Percentiles rank a stretch among this genome's conserved stretches.
phyloP scores from a whole-genome alignment of 352 stramenopile genomes.

The Phytophthora hibernalis region DNA sequence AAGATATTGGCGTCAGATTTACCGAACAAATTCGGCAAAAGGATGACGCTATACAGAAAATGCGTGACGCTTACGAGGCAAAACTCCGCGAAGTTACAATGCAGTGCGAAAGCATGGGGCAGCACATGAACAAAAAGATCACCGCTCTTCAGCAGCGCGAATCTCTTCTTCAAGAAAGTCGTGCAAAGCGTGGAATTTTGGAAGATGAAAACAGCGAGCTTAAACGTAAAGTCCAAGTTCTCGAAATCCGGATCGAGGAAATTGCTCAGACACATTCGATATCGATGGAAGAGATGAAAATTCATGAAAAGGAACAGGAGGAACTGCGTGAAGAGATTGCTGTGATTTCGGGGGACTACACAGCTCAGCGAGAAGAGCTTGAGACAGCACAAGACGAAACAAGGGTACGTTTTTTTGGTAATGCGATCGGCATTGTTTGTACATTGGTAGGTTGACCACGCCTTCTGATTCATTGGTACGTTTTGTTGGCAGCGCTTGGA shows the following conservation, averaged over 20 bases:
- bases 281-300: slow-evolving; percentile 62
- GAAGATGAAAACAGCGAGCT: slow-evolving; percentile 84
- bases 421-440: not conserved
- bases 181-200: slow-evolving; percentile 54
- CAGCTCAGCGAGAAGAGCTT: slow-evolving; percentile 68
- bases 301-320: slow-evolving; percentile 63
- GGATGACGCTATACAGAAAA: slow-evolving; percentile 63
- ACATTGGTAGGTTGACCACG: not conserved
- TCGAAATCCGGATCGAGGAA: slow-evolving; percentile 82
- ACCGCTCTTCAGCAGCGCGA: slow-evolving; percentile 72
- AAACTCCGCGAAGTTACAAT: slow-evolving; percentile 68
- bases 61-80: slow-evolving; percentile 64
- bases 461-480: not conserved
- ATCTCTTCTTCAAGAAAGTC: slow-evolving; percentile 71
- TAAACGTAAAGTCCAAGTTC: slow-evolving; percentile 77
- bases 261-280: slow-evolving; percentile 71
- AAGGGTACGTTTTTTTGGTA: slow-evolving; percentile 39
- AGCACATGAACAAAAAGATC: slow-evolving; percentile 84
- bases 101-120: slow-evolving; percentile 74
- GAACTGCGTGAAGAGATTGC: slow-evolving; percentile 71
- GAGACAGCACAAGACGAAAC: slow-evolving; percentile 57
- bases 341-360: slow-evolving; percentile 73
- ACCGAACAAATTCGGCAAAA: slow-evolving; percentile 75
- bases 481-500: slow-evolving; percentile 53
- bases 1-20: slow-evolving; percentile 64